Conservation (phyloP, 352 stramenopile genomes). For the Phytophthora brassicae region DNA sequence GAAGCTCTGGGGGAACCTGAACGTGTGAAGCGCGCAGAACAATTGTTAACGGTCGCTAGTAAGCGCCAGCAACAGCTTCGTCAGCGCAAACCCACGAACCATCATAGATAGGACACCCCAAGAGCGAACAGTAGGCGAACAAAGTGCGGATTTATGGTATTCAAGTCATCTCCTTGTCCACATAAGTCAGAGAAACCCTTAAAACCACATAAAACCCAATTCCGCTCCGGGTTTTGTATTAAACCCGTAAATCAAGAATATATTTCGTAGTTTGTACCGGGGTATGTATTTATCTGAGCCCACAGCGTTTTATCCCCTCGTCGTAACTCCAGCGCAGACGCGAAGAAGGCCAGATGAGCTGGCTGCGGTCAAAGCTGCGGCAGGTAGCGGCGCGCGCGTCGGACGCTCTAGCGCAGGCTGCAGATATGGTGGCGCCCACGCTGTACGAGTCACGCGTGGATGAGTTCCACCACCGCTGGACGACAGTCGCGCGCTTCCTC, state of each 20-base stretch:
- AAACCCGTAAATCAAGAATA: too few species aligned
- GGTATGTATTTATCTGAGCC: too few species aligned
- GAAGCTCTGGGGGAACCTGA: conserved; percentile 31
- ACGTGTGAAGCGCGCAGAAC: conserved; percentile 18
- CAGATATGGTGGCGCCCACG: conserved; percentile 75
- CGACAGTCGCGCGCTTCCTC: conserved; percentile 74
- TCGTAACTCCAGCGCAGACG: too few species aligned
- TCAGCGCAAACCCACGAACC: conserved; percentile 3
- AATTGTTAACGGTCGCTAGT: conserved; percentile 8
- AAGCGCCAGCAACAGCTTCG: conserved; percentile 29
- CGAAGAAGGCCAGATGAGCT: conserved; percentile 65
- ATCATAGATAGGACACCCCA: conserved; percentile 14
- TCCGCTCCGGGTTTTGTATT: too few species aligned
- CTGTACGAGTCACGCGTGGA: conserved; percentile 83
- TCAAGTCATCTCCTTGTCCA: conserved; percentile 25
- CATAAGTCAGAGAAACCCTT: conserved; percentile 10
- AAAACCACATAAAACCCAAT: too few species aligned
- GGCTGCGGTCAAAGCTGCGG: conserved; percentile 78
- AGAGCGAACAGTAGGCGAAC: too few species aligned
- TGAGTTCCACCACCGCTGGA: conserved; percentile 87
- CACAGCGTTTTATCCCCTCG: too few species aligned
- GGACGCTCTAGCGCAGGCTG: conserved; percentile 71
- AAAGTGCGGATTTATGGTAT: conserved; percentile 32
- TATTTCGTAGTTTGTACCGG: too few species aligned
- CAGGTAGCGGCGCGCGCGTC: conserved; percentile 74